A percentile compares a stretch with the other conserved stretches of the same genome.
These are phyloP conservation scores for Pachyrhizus erosus DNA, from an alignment of 306 rosid species.

Conservation along the genomic window DNA sequence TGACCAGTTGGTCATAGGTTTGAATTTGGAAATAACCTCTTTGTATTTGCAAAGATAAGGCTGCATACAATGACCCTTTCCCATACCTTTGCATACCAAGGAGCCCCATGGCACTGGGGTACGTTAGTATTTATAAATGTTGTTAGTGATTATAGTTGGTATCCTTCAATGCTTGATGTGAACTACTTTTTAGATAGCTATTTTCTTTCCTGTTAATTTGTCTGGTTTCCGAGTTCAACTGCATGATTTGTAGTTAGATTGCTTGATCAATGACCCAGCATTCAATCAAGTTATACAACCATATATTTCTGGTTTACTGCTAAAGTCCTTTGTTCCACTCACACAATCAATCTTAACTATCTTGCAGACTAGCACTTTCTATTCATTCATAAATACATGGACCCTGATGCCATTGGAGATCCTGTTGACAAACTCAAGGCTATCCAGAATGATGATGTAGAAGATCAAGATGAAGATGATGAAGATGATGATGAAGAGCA, in stretches of 20 bases:
- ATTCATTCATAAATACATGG: slow-evolving; percentile 37
- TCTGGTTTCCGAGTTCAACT: neutral
- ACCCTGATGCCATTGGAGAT: slow-evolving; percentile 34
- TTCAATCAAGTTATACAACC: neutral
- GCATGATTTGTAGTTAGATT: neutral
- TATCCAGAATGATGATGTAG: slow-evolving; percentile 46
- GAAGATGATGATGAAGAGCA: slow-evolving; percentile 53
- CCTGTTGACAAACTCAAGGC: slow-evolving; percentile 49
- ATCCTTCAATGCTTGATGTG: too few species aligned
- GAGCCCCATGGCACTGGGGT: too few species aligned
- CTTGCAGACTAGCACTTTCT: neutral
- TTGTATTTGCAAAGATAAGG: too few species aligned
- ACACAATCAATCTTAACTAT: neutral
- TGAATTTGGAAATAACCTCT: too few species aligned
- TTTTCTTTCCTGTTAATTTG: neutral
- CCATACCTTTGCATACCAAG: too few species aligned
- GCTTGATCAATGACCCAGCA: neutral
- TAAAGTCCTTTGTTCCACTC: neutral
- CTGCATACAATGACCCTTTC: too few species aligned
- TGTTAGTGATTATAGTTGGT: too few species aligned
- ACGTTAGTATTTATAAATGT: too few species aligned
- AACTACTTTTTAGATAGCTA: too few species aligned
- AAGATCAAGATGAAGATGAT: slow-evolving; percentile 25
- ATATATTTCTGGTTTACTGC: neutral
- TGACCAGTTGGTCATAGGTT: too few species aligned